These are phyloP conservation scores for Daldinia sp. DNA, from an alignment of 2,329 filamentous ascomycete species.

Conservation along the genomic window DNA sequence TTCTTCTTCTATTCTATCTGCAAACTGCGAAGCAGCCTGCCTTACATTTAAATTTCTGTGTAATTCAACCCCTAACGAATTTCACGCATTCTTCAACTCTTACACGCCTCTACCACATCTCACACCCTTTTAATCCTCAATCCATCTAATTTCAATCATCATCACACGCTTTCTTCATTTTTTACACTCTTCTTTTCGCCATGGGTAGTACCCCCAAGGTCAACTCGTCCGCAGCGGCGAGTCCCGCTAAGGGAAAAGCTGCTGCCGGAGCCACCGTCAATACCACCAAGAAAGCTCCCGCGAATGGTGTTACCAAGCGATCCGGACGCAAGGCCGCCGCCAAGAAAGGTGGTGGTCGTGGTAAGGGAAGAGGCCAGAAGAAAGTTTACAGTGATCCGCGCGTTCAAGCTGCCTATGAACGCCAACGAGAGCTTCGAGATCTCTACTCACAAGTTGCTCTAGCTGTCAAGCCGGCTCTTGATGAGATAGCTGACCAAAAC, in stretches of 20 bases:
- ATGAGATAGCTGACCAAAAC: constrained; percentile 72
- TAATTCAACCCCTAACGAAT: constrained; percentile 31
- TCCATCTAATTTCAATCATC: constrained; percentile 15
- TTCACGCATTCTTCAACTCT: constrained; percentile 27
- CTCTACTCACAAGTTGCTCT: constrained; percentile 72
- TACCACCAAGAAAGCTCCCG: constrained; percentile 38
- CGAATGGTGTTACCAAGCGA: constrained; percentile 46
- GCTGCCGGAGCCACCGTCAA: constrained; percentile 19
- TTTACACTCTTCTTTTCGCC: constrained; percentile 36
- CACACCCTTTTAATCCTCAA: constrained; percentile 6
- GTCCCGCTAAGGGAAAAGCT: constrained; percentile 50
- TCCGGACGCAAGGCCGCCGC: constrained; percentile 42
- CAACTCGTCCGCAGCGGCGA: constrained; percentile 49
- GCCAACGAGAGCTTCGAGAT: constrained; percentile 75
- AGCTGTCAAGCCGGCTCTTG: constrained; percentile 72
- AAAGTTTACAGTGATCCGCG: constrained; percentile 67
- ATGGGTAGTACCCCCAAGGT: constrained; percentile 49
- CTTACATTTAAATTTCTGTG: constrained; percentile 16
- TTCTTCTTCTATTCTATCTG: constrained; percentile 17
- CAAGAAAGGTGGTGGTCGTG: constrained; percentile 50
- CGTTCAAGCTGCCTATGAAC: constrained; percentile 70
- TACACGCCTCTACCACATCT: constrained; percentile 8
- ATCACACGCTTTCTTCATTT: constrained; percentile 6
- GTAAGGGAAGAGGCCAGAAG: constrained; percentile 60
- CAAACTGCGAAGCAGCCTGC: constrained; percentile 1